A percentile compares a stretch with the other conserved stretches of the same genome.
Conservation (phyloP, 257 asterid species). For the Scutellaria galericulata region DNA sequence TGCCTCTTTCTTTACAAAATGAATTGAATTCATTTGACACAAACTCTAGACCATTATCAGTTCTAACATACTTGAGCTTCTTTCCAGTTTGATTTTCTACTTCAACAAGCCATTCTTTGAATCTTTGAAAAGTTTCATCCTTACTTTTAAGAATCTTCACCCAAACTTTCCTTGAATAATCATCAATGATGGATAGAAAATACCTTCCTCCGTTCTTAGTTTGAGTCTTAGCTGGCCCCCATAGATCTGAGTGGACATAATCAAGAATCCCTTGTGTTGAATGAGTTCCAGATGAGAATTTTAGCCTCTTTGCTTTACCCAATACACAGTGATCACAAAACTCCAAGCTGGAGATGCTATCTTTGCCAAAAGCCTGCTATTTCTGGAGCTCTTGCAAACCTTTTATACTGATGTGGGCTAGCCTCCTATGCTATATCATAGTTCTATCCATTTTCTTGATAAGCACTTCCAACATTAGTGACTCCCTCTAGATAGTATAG, state of each 20-base stretch:
- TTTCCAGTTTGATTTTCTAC: background rate
- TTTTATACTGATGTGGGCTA: no score
- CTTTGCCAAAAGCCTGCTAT: no score
- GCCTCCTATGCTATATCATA: no score
- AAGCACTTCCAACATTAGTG: no score
- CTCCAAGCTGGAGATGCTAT: no score
- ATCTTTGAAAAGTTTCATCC: background rate
- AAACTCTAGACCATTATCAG: background rate
- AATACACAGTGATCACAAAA: no score
- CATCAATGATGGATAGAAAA: background rate
- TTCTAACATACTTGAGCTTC: background rate
- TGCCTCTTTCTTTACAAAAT: no score
- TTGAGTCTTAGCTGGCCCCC: background rate
- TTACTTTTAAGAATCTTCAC: background rate
- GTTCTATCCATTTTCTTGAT: no score
- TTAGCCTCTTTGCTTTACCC: background rate
- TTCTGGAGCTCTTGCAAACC: no score
- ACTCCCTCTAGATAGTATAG: no score
- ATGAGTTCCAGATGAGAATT: background rate
- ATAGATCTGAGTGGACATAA: background rate
- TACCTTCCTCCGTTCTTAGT: background rate
- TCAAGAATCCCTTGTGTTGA: background rate
- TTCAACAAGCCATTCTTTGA: background rate
- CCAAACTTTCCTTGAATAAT: background rate
- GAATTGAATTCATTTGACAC: no score